Conservation (phyloP, 129 eudicot genomes). For the Logfia minima region DNA sequence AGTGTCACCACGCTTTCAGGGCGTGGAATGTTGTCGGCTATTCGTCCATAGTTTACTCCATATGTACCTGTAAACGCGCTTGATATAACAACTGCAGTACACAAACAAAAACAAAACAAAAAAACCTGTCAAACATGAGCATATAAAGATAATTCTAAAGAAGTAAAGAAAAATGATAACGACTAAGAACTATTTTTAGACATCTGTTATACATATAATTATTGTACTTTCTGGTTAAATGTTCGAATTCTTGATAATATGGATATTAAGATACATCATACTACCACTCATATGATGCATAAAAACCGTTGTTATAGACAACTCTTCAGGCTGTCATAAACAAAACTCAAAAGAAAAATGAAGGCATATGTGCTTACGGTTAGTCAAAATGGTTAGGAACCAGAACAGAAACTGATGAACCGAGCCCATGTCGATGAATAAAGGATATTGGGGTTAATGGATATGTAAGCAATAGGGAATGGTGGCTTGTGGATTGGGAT, state of each 20-base stretch:
- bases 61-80: slow-evolving; percentile 76
- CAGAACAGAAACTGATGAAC: slow-evolving; percentile 33
- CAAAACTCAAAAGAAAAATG: neutral
- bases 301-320: neutral
- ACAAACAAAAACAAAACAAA: neutral
- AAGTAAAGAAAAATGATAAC: neutral
- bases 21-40: slow-evolving; percentile 78
- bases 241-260: too few relatives aligned
- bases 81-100: slow-evolving; percentile 41
- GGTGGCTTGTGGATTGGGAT: slow-evolving; percentile 45
- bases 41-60: slow-evolving; percentile 87
- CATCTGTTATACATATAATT: too few relatives aligned
- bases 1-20: slow-evolving; percentile 85
- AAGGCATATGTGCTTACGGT: slow-evolving; percentile 39
- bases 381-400: slow-evolving; percentile 29
- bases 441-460: slow-evolving; percentile 16
- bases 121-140: slow-evolving; percentile 1
- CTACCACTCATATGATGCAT: neutral
- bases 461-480: slow-evolving; percentile 24
- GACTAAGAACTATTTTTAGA: neutral
- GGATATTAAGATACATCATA: neutral
- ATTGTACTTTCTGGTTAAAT: neutral
- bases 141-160: neutral
- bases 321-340: neutral
- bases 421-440: slow-evolving; percentile 29